Conservation (phyloP, 495 filamentous ascomycete genomes). For the Astrothelium macrocarpum region DNA sequence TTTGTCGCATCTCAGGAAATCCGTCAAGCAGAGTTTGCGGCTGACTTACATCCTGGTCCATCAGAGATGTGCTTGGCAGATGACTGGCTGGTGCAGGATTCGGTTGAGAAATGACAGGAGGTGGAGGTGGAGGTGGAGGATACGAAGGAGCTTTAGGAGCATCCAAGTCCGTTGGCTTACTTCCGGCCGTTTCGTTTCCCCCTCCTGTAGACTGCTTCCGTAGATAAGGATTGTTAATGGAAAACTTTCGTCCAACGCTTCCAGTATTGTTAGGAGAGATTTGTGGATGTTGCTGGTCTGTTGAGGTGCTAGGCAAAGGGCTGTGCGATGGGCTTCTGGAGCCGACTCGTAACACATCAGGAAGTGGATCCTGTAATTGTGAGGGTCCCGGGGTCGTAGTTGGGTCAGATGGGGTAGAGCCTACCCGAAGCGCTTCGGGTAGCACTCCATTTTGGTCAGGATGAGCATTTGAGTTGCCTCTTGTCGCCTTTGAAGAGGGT, state of each 20-base stretch:
- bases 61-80: background rate
- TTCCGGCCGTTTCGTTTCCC: background rate
- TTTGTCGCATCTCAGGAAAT: background rate
- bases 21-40: background rate
- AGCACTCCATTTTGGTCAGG: background rate
- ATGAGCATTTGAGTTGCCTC: background rate
- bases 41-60: background rate
- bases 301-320: background rate
- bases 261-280: background rate
- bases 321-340: background rate
- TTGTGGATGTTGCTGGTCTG: background rate
- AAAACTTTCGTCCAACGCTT: background rate
- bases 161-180: background rate
- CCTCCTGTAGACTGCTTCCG: background rate
- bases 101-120: background rate
- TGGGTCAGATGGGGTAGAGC: background rate
- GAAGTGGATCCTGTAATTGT: background rate
- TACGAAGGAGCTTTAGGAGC: background rate
- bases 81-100: background rate
- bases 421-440: constrained; percentile 4
- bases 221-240: constrained; percentile 9
- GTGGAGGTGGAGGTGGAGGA: background rate
- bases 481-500: background rate
- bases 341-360: constrained; percentile 7
- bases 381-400: background rate